phyloP scores from a whole-genome alignment of 257 asterid species.

The Agastache rugosa region DNA sequence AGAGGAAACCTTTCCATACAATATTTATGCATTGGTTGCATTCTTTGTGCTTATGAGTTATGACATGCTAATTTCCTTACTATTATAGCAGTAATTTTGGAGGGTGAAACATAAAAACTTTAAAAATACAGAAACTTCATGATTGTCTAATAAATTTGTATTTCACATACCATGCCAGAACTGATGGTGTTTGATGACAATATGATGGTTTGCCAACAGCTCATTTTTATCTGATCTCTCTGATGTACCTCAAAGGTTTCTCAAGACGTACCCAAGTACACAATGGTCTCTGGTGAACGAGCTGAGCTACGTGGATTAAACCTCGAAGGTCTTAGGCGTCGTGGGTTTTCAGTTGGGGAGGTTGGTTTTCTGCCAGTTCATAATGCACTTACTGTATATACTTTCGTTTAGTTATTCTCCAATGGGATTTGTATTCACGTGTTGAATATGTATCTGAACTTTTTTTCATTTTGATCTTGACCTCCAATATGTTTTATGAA shows the following conservation, averaged over 20 bases:
- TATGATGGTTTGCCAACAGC: conserved; percentile 3
- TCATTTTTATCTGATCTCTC: conserved; percentile 21
- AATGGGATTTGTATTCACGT: not conserved
- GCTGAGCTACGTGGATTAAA: conserved; percentile 94
- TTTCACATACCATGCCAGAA: conserved; percentile 22
- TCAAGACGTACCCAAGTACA: conserved; percentile 92
- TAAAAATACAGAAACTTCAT: conserved; percentile 4
- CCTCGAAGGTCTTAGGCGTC: conserved; percentile 90
- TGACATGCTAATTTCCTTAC: not conserved
- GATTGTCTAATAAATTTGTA: conserved; percentile 10
- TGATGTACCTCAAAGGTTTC: conserved; percentile 56
- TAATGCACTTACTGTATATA: not conserved
- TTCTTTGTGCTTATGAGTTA: conserved; percentile 11
- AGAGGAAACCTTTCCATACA: not conserved
- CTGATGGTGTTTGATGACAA: conserved; percentile 13
- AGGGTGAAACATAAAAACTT: not conserved
- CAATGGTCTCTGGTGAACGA: conserved; percentile 95
- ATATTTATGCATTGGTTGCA: conserved; percentile 7
- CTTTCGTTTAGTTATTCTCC: conserved; percentile 6
- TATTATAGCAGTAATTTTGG: not conserved
- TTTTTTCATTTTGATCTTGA: not conserved
- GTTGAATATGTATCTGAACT: not conserved
- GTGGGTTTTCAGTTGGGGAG: conserved; percentile 77
- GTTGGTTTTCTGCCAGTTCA: conserved; percentile 46
- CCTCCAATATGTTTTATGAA: not conserved